Evolutionary conservation across 2,329 filamentous ascomycete species (phyloP).

Genomic region (Simplicillium aogashimaense): DNA sequence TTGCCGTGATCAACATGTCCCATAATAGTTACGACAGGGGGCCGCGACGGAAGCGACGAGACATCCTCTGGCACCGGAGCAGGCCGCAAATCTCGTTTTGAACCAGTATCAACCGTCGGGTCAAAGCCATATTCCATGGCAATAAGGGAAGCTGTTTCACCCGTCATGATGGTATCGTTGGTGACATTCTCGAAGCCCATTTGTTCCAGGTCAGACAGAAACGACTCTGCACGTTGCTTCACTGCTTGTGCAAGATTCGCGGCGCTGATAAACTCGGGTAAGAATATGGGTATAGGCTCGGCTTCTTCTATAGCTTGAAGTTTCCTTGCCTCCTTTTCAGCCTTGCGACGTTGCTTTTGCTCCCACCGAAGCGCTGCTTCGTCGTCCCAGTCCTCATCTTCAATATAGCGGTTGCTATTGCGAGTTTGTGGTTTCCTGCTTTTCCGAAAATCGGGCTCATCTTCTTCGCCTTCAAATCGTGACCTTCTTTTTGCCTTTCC

Average conservation of each 20-base stretch:
- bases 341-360: constrained; percentile 28
- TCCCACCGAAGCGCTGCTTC: constrained; percentile 25
- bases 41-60: constrained; percentile 59
- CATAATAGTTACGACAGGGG: constrained; percentile 98
- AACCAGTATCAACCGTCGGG: constrained; percentile 60
- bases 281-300: constrained; percentile 50
- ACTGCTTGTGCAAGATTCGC: constrained; percentile 68
- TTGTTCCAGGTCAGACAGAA: constrained; percentile 66
- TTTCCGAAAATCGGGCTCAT: not conserved
- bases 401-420: constrained; percentile 9
- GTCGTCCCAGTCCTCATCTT: constrained; percentile 29
- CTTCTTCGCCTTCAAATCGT: not conserved
- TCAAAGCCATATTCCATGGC: constrained; percentile 91
- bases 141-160: constrained; percentile 82
- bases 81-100: constrained; percentile 60
- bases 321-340: constrained; percentile 29
- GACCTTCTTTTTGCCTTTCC: not conserved
- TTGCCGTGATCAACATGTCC: constrained; percentile 98
- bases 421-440: constrained; percentile 11
- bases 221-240: constrained; percentile 58
- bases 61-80: constrained; percentile 60
- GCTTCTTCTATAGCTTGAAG: constrained; percentile 27
- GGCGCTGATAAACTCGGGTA: constrained; percentile 92
- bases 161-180: constrained; percentile 76
- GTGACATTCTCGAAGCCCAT: constrained; percentile 84